Percentiles rank a stretch among this genome's conserved stretches.
These are phyloP conservation scores for Ophiognomonia clavigignenti-juglandacearum DNA, from an alignment of 2,329 filamentous ascomycete species.

Conservation along the genomic window DNA sequence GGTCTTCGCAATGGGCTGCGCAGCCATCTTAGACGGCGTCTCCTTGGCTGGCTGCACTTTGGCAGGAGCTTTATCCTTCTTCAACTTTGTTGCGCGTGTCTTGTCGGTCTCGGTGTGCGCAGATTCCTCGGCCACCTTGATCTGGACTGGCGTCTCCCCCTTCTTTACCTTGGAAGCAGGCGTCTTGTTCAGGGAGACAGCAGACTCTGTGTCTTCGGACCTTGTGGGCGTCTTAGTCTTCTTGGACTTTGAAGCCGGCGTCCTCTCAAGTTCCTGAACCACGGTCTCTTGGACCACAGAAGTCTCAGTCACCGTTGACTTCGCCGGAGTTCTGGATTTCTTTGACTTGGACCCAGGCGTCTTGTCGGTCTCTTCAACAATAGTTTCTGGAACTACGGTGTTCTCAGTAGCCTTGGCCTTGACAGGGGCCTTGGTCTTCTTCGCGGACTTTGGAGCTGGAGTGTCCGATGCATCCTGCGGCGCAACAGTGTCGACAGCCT, in stretches of 20 bases:
- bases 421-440: slow-evolving; percentile 9
- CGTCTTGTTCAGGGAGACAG: neutral
- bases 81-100: neutral
- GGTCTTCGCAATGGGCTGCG: neutral
- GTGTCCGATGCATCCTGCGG: neutral
- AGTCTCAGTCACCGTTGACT: slow-evolving; percentile 2
- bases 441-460: slow-evolving; percentile 9
- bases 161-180: slow-evolving; percentile 5
- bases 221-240: neutral
- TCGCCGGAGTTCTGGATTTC: slow-evolving; percentile 15
- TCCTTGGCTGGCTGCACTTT: neutral
- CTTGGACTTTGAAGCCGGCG: slow-evolving; percentile 3
- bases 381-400: neutral
- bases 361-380: neutral
- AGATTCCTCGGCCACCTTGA: neutral
- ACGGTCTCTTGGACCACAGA: slow-evolving; percentile 2
- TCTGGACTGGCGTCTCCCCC: neutral
- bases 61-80: slow-evolving; percentile 8
- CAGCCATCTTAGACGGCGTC: neutral
- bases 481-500: neutral
- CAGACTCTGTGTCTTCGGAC: neutral
- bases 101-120: neutral
- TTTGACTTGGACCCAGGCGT: slow-evolving; percentile 9
- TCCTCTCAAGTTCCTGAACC: neutral
- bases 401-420: slow-evolving; percentile 4